Percentiles rank a stretch among this genome's conserved stretches.
These are phyloP conservation scores for Trichoderma endophyticum DNA, from an alignment of 2,329 filamentous ascomycete species.

Conservation along the genomic window DNA sequence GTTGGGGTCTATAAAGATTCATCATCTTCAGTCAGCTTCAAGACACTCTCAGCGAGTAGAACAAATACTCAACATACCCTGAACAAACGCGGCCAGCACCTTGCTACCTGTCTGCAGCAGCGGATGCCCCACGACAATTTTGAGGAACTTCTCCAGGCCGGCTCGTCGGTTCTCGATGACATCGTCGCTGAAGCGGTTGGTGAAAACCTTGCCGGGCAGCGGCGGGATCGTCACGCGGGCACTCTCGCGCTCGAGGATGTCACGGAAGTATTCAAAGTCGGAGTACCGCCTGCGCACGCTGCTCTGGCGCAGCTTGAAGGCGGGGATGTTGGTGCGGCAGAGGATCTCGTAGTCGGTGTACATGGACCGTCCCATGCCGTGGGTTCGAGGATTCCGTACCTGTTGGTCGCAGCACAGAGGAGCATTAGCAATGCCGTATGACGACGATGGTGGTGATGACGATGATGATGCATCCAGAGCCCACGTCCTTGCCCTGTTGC, in stretches of 20 bases:
- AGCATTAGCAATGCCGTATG: not conserved
- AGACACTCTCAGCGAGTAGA: not conserved
- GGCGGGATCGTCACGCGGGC: constrained; percentile 94
- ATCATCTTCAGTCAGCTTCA: not conserved
- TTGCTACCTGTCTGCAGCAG: constrained; percentile 96
- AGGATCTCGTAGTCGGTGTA: constrained; percentile 99
- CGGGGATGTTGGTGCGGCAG: constrained; percentile 96
- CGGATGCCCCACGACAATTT: constrained; percentile 96
- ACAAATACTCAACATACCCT: constrained; percentile 58
- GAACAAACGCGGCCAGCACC: constrained; percentile 92
- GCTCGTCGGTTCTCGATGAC: constrained; percentile 93
- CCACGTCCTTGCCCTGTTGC: not conserved
- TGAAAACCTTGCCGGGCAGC: constrained; percentile 94
- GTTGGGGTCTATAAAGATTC: constrained; percentile 60
- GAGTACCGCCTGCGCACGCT: constrained; percentile 91
- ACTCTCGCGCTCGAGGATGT: constrained; percentile 93
- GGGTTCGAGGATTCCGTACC: constrained; percentile 91
- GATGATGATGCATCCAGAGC: not conserved
- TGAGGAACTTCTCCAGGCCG: constrained; percentile 90
- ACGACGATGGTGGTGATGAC: not conserved
- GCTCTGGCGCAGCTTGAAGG: constrained; percentile 91
- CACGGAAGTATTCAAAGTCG: constrained; percentile 98
- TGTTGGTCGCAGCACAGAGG: constrained; percentile 35
- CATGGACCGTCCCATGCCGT: constrained; percentile 92
- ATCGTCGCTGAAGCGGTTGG: constrained; percentile 95